Evolutionary conservation across 164 flowering plant genomes (phyloP).

Genomic region (Vitis vinifera): DNA sequence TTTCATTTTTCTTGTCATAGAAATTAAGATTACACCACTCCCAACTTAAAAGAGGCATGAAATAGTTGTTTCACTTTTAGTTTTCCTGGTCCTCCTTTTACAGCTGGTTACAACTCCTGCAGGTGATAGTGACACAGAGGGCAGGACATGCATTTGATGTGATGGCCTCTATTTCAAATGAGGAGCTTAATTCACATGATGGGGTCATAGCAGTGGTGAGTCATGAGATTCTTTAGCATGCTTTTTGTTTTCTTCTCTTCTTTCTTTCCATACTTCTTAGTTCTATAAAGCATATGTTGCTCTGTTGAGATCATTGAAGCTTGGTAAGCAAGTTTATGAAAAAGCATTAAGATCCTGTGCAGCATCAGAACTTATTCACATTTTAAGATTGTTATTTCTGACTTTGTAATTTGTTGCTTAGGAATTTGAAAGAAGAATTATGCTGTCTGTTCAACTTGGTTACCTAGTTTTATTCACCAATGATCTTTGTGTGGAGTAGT

Average conservation of each 20-base stretch:
- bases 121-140: slow-evolving; percentile 84
- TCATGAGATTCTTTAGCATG: slow-evolving; percentile 8
- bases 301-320: neutral
- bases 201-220: slow-evolving; percentile 93
- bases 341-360: neutral
- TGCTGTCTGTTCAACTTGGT: too few species aligned
- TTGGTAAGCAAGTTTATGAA: neutral
- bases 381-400: too few species aligned
- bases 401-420: neutral
- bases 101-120: neutral
- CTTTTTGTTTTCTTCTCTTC: neutral
- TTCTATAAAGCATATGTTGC: neutral
- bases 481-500: too few species aligned
- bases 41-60: too few species aligned
- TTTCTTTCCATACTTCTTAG: neutral
- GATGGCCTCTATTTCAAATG: slow-evolving; percentile 53
- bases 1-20: too few species aligned
- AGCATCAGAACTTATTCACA: neutral
- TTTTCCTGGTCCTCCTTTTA: too few species aligned
- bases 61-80: too few species aligned
- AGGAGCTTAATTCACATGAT: slow-evolving; percentile 72
- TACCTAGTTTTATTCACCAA: too few species aligned
- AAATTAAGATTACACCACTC: too few species aligned
- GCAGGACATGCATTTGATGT: slow-evolving; percentile 90
- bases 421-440: neutral